Evolutionary conservation across 768 basidiomycete genomes (phyloP).

Genomic region (Daedalea quercina): DNA sequence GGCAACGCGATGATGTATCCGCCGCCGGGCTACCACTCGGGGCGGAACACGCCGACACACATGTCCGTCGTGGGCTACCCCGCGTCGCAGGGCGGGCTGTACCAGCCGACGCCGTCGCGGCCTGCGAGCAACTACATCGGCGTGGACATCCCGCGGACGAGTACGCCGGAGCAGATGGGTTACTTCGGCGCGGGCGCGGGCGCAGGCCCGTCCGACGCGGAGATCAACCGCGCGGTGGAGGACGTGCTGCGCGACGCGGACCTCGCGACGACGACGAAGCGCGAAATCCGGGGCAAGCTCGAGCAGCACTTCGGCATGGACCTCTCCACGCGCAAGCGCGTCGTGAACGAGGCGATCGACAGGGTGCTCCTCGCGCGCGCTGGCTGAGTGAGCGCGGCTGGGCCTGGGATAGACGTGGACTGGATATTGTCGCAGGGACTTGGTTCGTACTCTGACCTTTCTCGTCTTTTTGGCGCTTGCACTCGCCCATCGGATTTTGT

Average conservation of each 20-base stretch:
- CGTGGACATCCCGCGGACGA: slow-evolving; percentile 49
- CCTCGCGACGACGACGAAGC: slow-evolving; percentile 87
- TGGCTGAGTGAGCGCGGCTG: background rate
- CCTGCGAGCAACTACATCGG: slow-evolving; percentile 76
- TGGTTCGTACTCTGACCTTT: background rate
- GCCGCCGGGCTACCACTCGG: slow-evolving; percentile 71
- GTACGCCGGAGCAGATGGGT: slow-evolving; percentile 48
- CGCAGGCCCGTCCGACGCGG: slow-evolving; percentile 60
- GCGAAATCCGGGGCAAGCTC: slow-evolving; percentile 77
- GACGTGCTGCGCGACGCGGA: slow-evolving; percentile 73
- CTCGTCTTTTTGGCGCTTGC: background rate
- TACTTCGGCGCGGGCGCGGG: slow-evolving; percentile 36
- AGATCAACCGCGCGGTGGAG: slow-evolving; percentile 71
- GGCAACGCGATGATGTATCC: slow-evolving; percentile 40
- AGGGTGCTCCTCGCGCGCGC: slow-evolving; percentile 53
- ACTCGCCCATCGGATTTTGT: background rate
- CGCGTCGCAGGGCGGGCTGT: slow-evolving; percentile 27
- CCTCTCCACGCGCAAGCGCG: slow-evolving; percentile 59
- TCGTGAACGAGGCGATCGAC: slow-evolving; percentile 78
- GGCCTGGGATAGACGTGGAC: background rate
- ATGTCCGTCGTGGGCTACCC: slow-evolving; percentile 13
- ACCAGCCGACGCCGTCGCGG: slow-evolving; percentile 61
- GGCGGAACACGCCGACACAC: slow-evolving; percentile 60
- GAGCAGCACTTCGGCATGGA: slow-evolving; percentile 81
- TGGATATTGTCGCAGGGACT: background rate